These are phyloP conservation scores for Aspergillus incahuasiensis DNA, from an alignment of 495 filamentous ascomycete species.

Conservation along the genomic window DNA sequence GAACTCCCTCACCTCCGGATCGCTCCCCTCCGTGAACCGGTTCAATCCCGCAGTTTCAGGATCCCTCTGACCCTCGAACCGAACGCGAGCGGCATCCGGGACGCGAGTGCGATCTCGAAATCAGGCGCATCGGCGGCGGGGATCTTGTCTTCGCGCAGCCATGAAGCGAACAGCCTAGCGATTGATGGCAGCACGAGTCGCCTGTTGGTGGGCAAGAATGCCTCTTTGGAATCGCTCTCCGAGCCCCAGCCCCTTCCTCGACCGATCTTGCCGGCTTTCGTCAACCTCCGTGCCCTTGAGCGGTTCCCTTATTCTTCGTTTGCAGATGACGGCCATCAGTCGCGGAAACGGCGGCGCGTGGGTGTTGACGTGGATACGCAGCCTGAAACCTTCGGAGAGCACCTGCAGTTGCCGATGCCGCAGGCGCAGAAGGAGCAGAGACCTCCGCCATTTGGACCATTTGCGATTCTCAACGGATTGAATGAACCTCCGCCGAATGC, in stretches of 20 bases:
- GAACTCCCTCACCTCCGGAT: conserved; percentile 47
- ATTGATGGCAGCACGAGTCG: conserved; percentile 30
- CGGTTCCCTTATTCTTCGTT: conserved; percentile 42
- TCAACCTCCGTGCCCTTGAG: conserved; percentile 45
- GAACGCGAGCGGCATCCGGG: conserved; percentile 35
- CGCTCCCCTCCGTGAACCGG: conserved; percentile 46
- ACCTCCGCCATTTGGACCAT: conserved; percentile 46
- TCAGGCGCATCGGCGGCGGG: conserved; percentile 26
- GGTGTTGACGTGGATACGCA: conserved; percentile 29
- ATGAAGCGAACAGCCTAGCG: conserved; percentile 18
- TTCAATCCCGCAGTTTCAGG: conserved; percentile 39
- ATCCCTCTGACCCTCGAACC: conserved; percentile 45
- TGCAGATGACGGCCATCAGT: conserved; percentile 35
- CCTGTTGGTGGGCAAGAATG: conserved; percentile 24
- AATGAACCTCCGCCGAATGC: conserved; percentile 73
- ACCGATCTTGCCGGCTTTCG: conserved; percentile 44
- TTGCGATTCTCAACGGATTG: conserved; percentile 67
- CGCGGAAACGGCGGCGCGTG: conserved; percentile 36
- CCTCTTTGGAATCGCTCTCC: conserved; percentile 25
- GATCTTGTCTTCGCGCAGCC: conserved; percentile 24
- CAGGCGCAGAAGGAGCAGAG: conserved; percentile 45
- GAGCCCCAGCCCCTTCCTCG: conserved; percentile 38
- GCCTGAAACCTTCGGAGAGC: conserved; percentile 44
- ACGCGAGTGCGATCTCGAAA: conserved; percentile 33
- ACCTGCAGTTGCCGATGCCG: conserved; percentile 48